Conservation (phyloP, 1,284 basidiomycete species). For the Filobasidium uniguttulatum region DNA sequence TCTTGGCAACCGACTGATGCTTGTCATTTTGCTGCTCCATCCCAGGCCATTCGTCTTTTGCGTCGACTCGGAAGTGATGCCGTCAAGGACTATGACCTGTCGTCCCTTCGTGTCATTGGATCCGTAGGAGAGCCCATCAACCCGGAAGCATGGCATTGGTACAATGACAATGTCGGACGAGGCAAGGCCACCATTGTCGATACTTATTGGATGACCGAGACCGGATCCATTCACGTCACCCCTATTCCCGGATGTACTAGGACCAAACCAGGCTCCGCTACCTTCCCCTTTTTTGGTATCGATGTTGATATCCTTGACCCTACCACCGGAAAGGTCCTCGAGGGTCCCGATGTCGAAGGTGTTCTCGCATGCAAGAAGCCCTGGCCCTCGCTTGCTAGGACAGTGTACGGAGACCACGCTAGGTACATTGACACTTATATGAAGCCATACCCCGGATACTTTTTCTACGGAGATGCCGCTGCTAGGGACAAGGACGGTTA, state of each 20-base stretch:
- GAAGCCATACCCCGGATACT: slow-evolving; percentile 39
- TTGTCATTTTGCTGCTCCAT: neutral
- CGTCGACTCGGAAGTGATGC: slow-evolving; percentile 77
- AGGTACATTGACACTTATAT: slow-evolving; percentile 90
- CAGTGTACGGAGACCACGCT: slow-evolving; percentile 82
- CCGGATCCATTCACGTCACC: slow-evolving; percentile 86
- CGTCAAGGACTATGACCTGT: slow-evolving; percentile 72
- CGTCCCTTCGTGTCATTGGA: slow-evolving; percentile 72
- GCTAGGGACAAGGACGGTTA: slow-evolving; percentile 90
- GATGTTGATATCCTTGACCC: slow-evolving; percentile 81
- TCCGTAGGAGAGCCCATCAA: slow-evolving; percentile 97
- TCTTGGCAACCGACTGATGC: neutral
- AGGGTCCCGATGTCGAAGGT: slow-evolving; percentile 78
- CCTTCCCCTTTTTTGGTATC: slow-evolving; percentile 95
- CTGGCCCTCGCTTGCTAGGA: slow-evolving; percentile 95
- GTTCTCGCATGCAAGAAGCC: slow-evolving; percentile 74
- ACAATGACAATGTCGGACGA: slow-evolving; percentile 76
- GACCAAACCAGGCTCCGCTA: slow-evolving; percentile 92
- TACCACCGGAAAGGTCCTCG: slow-evolving; percentile 45
- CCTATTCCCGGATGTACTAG: slow-evolving; percentile 90
- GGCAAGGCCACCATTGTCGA: slow-evolving; percentile 88
- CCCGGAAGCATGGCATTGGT: slow-evolving; percentile 99
- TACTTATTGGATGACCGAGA: slow-evolving; percentile 97
- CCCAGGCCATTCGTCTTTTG: slow-evolving; percentile 68
- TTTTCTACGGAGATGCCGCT: slow-evolving; percentile 90